A percentile compares a stretch with the other conserved stretches of the same genome.
Evolutionary conservation across 768 basidiomycete genomes (phyloP).

Genomic region (Leccinum truebloodii): DNA sequence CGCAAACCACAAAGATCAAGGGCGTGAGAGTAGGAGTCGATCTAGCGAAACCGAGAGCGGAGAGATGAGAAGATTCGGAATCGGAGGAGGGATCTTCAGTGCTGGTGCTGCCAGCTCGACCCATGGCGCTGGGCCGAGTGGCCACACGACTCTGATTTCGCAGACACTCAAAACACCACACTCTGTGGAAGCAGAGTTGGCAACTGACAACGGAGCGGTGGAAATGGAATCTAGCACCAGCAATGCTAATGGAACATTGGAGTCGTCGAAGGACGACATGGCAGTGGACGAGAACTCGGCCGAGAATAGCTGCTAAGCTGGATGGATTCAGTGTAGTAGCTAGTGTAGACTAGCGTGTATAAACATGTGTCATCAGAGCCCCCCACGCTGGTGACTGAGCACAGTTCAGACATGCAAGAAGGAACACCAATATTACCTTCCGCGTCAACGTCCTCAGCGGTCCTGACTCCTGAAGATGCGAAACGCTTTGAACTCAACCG

Average conservation of each 20-base stretch:
- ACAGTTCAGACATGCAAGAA: conserved; percentile 6
- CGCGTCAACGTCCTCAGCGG: conserved; percentile 7
- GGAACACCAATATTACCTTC: conserved; percentile 6
- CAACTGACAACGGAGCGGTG: conserved; percentile 20
- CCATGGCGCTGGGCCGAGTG: conserved; percentile 78
- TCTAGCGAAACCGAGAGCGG: conserved; percentile 47
- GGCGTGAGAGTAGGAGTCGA: conserved; percentile 41
- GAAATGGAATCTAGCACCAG: conserved; percentile 16
- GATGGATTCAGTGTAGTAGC: not conserved
- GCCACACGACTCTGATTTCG: conserved; percentile 49
- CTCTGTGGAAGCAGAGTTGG: conserved; percentile 38
- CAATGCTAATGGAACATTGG: conserved; percentile 16
- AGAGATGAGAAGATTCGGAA: conserved; percentile 56
- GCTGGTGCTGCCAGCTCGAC: conserved; percentile 55
- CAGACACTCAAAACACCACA: conserved; percentile 28
- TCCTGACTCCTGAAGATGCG: conserved; percentile 65
- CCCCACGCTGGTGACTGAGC: not conserved
- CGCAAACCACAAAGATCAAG: conserved; percentile 54
- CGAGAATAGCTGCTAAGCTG: conserved; percentile 8
- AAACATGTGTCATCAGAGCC: conserved; percentile 23
- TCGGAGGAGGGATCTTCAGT: conserved; percentile 71
- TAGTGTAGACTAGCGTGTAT: not conserved
- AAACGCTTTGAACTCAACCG: conserved; percentile 78
- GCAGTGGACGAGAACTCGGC: conserved; percentile 23
- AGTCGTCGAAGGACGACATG: conserved; percentile 28